Percentiles rank a stretch among this genome's conserved stretches.
Conservation (phyloP, 305 asterid genomes). For the Nicotiana rustica region DNA sequence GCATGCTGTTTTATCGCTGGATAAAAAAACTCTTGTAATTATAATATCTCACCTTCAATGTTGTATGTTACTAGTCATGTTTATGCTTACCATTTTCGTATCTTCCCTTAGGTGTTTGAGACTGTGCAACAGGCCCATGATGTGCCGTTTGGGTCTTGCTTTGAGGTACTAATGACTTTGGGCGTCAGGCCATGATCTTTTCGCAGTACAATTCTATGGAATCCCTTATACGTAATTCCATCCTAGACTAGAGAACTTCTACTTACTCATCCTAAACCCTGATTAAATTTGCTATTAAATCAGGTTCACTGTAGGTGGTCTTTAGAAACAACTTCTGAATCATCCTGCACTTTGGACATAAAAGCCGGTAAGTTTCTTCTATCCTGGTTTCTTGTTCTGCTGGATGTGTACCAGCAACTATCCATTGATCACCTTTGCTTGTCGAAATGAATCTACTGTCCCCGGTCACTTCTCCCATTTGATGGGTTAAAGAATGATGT, state of each 20-base stretch:
- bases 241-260: not conserved
- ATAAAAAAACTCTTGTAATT: conserved; percentile 72
- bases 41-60: conserved; percentile 24
- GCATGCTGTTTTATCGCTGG: conserved; percentile 68
- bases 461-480: not conserved
- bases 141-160: conserved; percentile 92
- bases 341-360: conserved; percentile 72
- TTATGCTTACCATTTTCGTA: not conserved
- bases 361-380: conserved; percentile 68
- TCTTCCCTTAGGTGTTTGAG: conserved; percentile 72
- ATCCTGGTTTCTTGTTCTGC: conserved; percentile 1
- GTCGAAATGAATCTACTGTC: not conserved
- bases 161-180: conserved; percentile 66
- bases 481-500: not conserved
- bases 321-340: conserved; percentile 64
- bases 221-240: not conserved
- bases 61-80: conserved; percentile 20
- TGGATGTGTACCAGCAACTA: not conserved
- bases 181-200: not conserved
- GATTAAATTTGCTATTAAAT: conserved; percentile 36
- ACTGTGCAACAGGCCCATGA: conserved; percentile 90
- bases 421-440: not conserved
- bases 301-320: conserved; percentile 93
- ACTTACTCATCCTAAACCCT: conserved; percentile 26
- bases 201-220: conserved; percentile 6